Base-by-base conservation (phyloP, 2,329 filamentous ascomycete genomes). In the Tolypocladium ovalisporum region DNA sequence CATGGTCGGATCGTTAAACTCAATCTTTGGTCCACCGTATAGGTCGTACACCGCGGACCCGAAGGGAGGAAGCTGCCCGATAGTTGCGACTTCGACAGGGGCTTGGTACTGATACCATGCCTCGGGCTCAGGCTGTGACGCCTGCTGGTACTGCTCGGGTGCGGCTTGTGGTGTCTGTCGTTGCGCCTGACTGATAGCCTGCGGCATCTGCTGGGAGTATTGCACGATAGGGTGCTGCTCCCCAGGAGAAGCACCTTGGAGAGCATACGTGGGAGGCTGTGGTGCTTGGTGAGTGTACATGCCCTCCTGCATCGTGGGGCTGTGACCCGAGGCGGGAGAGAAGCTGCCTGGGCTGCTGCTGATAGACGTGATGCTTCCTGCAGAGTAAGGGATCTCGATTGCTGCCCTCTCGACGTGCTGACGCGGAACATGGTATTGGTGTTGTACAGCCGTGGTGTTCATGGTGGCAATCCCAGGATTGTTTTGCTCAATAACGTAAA, bases 381-480 rank as follows among this genome's bases (percentile, higher is more conserved):
- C 65, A n/a, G 73, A 71, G 62, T 79, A 82, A 0, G 80, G 72
- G 27, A 84, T 78, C 54, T 81, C 79, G 24, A 81, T 70, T 1
- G 71, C 62, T 49, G 75, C 71, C 51, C 74, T 70, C 57, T 79
- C 78, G 32, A 75, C 71, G 52, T 76, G 75, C 61, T 77, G 76
- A 39, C 76, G 74, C n/a, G 76, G 74, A 54, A 82, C 73, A 54
- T 81, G 79, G 67, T 82, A 82, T 57, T 77, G 71, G 8, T 74
- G 68, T n/a, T 76, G 72, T 53, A 82, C 70, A 8, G 74, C 64
- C 61, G 75, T 76, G 13, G 80, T 76, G 68, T 80, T 82, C 77
- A 85, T 80, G 15, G 81, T 85, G 36, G 81, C 82, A 7, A 86
- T 79, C 15, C 79, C 81, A 12, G 83, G 82, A 63, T 85, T 85